Evolutionary conservation across 225 moss, liverwort and hornwort species (phyloP), one percentile per base, ranked within the genome.

Genomic region (Straminergon stramineum): DNA sequence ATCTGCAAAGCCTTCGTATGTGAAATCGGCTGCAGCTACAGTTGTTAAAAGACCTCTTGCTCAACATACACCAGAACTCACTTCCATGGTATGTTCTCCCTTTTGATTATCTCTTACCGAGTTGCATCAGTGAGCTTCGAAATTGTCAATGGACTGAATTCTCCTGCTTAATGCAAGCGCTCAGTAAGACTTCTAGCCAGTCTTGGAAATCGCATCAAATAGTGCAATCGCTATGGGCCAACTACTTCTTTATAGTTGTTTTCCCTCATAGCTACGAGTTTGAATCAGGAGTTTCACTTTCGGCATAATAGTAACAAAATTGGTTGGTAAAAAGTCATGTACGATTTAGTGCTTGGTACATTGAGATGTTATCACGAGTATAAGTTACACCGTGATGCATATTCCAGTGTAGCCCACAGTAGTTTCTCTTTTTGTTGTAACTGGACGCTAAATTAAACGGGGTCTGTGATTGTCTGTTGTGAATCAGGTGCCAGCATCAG

Each of bases 11-110:
- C 98, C 96, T 39, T 97, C 97, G 43, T 97, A 95, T 90, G 85
- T 99, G n/a, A 99, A 97, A 84, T 97, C 99, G 52, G 99, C 99
- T 82, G 99, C 94, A 67, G 93, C 99, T 45, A 99, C 99, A 19
- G 99, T 99, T 60, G 93, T 99, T 13, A 99, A 97, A 90, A 94
- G 99, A 91, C 99, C 99, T 75, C 95, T 99, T 41, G 99, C 99
- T 76, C 99, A 99, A 89, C 99, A 99, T 88, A 99, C 97, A 84
- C 99, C 99, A 27, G 99, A 99, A 92, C 94, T 99, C 74, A 99
- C 99, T 22, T 99, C 99, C 81, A 99, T 99, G 99, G 99, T 99
- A 91, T 84, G 88, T 70, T 75, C 39, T 76, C 48, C n/a, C 15
- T 20, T 55, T 63, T 21, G 55, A 11, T 24, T 41, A 31, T 56